A percentile compares a stretch with the other conserved stretches of the same genome.
Evolutionary conservation across 2,329 filamentous ascomycete genomes (phyloP).

Genomic region (Penicillium sp.): DNA sequence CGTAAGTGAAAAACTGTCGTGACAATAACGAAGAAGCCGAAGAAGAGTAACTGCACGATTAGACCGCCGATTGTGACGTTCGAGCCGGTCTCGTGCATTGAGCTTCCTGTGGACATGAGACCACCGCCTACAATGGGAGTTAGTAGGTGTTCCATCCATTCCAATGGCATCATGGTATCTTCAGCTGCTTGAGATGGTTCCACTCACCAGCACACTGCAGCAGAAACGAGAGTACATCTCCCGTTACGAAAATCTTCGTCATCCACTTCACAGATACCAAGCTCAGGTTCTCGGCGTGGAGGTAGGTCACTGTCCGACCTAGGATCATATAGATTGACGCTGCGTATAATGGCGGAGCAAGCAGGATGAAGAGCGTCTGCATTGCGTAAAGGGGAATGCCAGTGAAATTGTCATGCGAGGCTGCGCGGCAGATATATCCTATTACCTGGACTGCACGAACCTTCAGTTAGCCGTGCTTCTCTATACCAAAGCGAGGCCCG

Average conservation of each 20-base stretch:
- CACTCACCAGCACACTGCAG: conserved; percentile 29
- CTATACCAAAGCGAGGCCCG: not conserved
- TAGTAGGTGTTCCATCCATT: not conserved
- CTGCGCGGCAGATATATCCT: conserved; percentile 29
- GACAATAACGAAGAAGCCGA: conserved; percentile 54
- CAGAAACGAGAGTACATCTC: conserved; percentile 35
- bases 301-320: conserved; percentile 35
- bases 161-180: not conserved
- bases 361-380: conserved; percentile 35
- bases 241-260: conserved; percentile 38
- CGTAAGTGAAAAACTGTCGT: conserved; percentile 51
- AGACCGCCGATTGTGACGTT: conserved; percentile 55
- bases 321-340: conserved; percentile 41
- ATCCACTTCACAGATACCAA: conserved; percentile 35
- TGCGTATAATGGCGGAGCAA: conserved; percentile 43
- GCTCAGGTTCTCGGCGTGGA: conserved; percentile 32
- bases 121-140: conserved; percentile 25
- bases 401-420: conserved; percentile 26
- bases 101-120: conserved; percentile 26
- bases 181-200: not conserved
- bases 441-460: conserved; percentile 44
- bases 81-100: conserved; percentile 19
- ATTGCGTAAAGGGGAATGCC: conserved; percentile 30
- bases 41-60: conserved; percentile 56
- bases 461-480: not conserved